phyloP scores from a whole-genome alignment of 345 rosid genomes.

The Eutrema yunnanense region DNA sequence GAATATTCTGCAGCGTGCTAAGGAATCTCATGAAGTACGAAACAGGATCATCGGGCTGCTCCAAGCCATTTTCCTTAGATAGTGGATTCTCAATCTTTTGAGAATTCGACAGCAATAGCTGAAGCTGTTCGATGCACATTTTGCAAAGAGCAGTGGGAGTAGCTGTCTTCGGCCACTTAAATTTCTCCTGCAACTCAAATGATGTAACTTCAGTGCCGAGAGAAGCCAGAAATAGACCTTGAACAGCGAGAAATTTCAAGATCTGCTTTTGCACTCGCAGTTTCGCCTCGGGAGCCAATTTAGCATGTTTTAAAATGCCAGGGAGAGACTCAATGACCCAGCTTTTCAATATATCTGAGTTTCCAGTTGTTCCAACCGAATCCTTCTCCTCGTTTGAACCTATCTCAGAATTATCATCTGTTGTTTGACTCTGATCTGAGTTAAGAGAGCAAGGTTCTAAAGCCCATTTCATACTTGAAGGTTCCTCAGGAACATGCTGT shows the following conservation, averaged over 20 bases:
- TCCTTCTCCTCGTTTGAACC: slow-evolving; percentile 81
- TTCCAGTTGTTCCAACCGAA: slow-evolving; percentile 44
- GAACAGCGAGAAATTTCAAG: slow-evolving; percentile 90
- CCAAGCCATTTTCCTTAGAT: slow-evolving; percentile 40
- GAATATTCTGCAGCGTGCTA: slow-evolving; percentile 79
- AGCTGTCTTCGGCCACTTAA: slow-evolving; percentile 89
- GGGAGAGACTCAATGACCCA: slow-evolving; percentile 93
- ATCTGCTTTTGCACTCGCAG: slow-evolving; percentile 71
- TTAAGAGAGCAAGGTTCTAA: slow-evolving; percentile 32
- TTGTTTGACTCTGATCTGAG: slow-evolving; percentile 97
- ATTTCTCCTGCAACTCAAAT: slow-evolving; percentile 91
- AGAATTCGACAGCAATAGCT: slow-evolving; percentile 65
- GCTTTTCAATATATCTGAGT: slow-evolving; percentile 64
- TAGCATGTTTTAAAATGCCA: slow-evolving; percentile 60
- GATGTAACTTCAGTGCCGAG: slow-evolving; percentile 96
- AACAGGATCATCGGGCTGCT: slow-evolving; percentile 68
- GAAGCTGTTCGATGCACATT: slow-evolving; percentile 90
- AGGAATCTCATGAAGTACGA: slow-evolving; percentile 78
- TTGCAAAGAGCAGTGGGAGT: slow-evolving; percentile 68
- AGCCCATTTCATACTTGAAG: slow-evolving; percentile 43
- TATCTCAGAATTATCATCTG: slow-evolving; percentile 94
- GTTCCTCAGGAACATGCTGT: slow-evolving; percentile 64
- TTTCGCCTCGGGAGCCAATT: slow-evolving; percentile 64
- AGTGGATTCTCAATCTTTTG: slow-evolving; percentile 54
- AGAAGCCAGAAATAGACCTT: slow-evolving; percentile 86